These are phyloP conservation scores for Xylaria scruposa DNA, from an alignment of 495 filamentous ascomycete genomes.

Conservation along the genomic window DNA sequence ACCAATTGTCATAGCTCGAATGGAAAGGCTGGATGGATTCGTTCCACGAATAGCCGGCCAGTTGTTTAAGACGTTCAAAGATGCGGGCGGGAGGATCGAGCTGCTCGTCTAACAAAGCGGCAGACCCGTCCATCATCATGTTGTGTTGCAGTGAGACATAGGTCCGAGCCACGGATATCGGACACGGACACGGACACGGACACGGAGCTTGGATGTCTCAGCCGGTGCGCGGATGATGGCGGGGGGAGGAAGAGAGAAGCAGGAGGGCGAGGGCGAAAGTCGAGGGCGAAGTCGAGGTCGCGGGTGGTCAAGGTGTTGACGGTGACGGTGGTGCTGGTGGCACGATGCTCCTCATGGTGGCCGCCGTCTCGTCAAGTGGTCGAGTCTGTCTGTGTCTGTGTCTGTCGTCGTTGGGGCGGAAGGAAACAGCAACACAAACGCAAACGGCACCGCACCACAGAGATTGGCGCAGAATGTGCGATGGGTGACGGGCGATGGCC, in stretches of 20 bases:
- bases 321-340: slow-evolving; percentile 16
- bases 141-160: slow-evolving; percentile 38
- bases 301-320: slow-evolving; percentile 25
- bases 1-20: slow-evolving; percentile 83
- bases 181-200: background rate
- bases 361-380: slow-evolving; percentile 15
- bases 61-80: slow-evolving; percentile 72
- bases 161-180: slow-evolving; percentile 15
- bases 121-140: slow-evolving; percentile 60
- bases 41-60: slow-evolving; percentile 80
- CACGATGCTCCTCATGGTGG: slow-evolving; percentile 24
- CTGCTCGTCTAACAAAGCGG: slow-evolving; percentile 63
- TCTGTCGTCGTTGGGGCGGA: background rate
- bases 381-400: background rate
- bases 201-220: slow-evolving; percentile 15
- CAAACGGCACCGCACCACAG: background rate
- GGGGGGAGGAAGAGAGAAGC: slow-evolving; percentile 16
- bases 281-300: slow-evolving; percentile 13
- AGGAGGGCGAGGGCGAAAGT: background rate
- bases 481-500: background rate
- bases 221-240: background rate
- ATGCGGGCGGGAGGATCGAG: slow-evolving; percentile 73
- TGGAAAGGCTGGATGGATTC: slow-evolving; percentile 72
- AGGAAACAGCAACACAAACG: slow-evolving; percentile 4
- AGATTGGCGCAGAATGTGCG: background rate